Percentiles rank a stretch among this genome's conserved stretches.
Evolutionary conservation across 352 stramenopile genomes (phyloP).

Genomic region (Globisporangium paroecandrum): DNA sequence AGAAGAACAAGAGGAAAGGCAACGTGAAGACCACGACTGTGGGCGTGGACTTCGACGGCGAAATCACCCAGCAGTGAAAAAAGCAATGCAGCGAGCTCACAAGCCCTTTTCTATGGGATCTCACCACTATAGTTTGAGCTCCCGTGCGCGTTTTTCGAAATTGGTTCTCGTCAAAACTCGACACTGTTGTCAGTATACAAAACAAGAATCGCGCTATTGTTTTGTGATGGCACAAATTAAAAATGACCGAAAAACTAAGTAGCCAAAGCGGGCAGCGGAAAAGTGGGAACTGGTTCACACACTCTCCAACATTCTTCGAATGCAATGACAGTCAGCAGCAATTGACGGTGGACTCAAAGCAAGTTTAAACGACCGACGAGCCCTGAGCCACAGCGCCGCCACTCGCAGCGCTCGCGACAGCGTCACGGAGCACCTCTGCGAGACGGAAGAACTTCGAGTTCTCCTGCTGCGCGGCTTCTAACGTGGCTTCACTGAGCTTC

Average conservation of each 20-base stretch:
- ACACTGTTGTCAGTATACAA: background rate
- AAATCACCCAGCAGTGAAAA: background rate
- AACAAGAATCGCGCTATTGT: background rate
- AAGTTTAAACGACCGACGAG: conserved; percentile 37
- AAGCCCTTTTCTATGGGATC: background rate
- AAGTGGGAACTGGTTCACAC: background rate
- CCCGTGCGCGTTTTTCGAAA: background rate
- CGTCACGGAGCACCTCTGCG: conserved; percentile 55
- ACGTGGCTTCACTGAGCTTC: conserved; percentile 42
- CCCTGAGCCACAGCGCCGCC: background rate
- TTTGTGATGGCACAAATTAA: too few relatives aligned
- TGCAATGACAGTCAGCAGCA: background rate
- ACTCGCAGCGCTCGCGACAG: conserved; percentile 32
- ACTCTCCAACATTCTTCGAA: background rate
- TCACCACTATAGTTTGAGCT: background rate
- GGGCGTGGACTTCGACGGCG: conserved; percentile 1
- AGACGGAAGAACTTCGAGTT: conserved; percentile 57
- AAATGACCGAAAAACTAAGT: background rate
- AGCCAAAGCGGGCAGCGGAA: background rate
- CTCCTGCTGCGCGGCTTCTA: conserved; percentile 46
- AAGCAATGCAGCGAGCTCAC: background rate
- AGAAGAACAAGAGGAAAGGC: conserved; percentile 7
- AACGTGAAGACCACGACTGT: conserved; percentile 10
- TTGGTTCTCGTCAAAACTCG: background rate
- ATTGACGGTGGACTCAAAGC: too few relatives aligned